Evolutionary conservation across 1,284 basidiomycete species (phyloP), one percentile per base, ranked within the genome.

Genomic region (Cryptococcus jaspeensis): DNA sequence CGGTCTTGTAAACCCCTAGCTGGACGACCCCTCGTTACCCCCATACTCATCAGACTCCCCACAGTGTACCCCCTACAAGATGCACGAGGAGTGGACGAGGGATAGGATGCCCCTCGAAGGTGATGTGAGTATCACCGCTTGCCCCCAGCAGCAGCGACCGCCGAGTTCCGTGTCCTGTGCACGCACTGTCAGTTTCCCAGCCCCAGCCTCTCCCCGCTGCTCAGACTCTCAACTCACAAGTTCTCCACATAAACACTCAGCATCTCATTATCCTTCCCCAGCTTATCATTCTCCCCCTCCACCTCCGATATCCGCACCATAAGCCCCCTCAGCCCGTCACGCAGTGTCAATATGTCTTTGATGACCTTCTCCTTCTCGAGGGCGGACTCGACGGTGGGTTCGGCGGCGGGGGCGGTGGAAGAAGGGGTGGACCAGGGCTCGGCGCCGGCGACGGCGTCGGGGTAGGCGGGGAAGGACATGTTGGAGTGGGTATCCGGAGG

Each of bases 191-290:
- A n/a, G 23, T 32, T 9, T 4, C 28, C 28, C 28, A 5, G 9
- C 28, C 9, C 28, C 5, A 32, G 28, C 28, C 28, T 32, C 28
- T 9, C 28, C 4, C 25, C 9, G 18, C 46, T 9, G 22, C 23
- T 16, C 1, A 32, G n/a, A n/a, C 13, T 2, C 9, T 5, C 20
- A n/a, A 67, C 75, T 62, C 52, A 76, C 75, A 77, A 60, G 52
- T 77, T 77, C 53, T 77, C 75, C 49, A 77, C 74, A 50, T 77
- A 77, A 23, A 72, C 66, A 25, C 64, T 66, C 18, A 77, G 58
- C 60, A 75, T 73, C 61, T 76, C 72, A 57, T 77, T 77, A 48
- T 73, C 71, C 64, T 64, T 68, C 39, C 57, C 58, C 18, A 76
- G 56, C 62, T 71, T 74, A 47, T 76, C 74, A 37, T 70, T 75